phyloP scores from a whole-genome alignment of 140 eudicot species.

The Eryngium alpinum region DNA sequence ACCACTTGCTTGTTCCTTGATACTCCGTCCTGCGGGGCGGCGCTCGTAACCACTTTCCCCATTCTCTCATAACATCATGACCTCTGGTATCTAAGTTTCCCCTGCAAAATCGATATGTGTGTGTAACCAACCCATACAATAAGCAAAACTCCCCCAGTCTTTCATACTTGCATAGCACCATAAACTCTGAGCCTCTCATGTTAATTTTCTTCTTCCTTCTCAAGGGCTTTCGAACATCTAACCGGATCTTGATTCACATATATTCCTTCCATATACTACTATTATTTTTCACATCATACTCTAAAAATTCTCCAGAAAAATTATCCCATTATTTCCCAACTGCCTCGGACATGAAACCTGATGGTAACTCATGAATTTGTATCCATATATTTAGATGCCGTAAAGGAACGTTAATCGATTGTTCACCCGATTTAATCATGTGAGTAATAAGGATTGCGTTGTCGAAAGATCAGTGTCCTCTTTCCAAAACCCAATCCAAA shows the following conservation, averaged over 20 bases:
- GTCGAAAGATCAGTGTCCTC: not conserved
- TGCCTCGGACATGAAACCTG: not conserved
- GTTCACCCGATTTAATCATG: not conserved
- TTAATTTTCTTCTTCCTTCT: not conserved
- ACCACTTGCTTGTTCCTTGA: not conserved
- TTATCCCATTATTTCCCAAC: not conserved
- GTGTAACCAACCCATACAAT: not conserved
- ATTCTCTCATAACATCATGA: not conserved
- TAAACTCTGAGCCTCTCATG: not conserved
- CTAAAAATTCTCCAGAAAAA: not conserved
- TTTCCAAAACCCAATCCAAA: not conserved
- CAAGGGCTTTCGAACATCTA: slow-evolving; percentile 2
- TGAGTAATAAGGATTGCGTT: not conserved
- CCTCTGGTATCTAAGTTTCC: not conserved
- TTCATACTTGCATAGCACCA: not conserved
- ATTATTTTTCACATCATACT: not conserved
- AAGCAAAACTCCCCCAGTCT: not conserved
- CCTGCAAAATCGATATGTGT: not conserved
- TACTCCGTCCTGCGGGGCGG: not conserved
- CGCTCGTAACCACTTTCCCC: not conserved
- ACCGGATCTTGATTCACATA: not conserved
- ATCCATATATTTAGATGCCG: not conserved
- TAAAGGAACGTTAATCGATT: not conserved
- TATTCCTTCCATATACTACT: not conserved
- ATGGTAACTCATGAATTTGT: not conserved